Conservation (phyloP, 2,329 filamentous ascomycete species). For the Coniochaeta hoffmannii region DNA sequence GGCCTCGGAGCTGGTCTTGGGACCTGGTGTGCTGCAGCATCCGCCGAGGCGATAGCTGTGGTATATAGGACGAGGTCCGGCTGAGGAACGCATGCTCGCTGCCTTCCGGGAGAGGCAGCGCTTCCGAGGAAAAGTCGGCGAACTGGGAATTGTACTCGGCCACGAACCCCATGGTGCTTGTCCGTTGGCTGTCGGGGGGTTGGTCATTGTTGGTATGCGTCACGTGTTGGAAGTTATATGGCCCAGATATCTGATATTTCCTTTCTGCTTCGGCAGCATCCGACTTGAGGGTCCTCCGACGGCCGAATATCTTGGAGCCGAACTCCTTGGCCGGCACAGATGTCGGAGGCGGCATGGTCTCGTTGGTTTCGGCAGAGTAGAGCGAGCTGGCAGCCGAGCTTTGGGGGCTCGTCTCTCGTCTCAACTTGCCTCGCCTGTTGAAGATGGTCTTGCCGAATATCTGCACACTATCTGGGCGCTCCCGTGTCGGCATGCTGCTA, state of each 20-base stretch:
- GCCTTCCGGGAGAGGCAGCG: conserved; percentile 16
- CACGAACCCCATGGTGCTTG: conserved; percentile 32
- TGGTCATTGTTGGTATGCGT: conserved; percentile 48
- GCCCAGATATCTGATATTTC: conserved; percentile 50
- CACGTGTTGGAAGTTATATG: conserved; percentile 62
- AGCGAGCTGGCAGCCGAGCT: conserved; percentile 40
- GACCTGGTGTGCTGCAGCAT: conserved; percentile 37
- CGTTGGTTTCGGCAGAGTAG: conserved; percentile 33
- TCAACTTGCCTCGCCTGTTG: conserved; percentile 42
- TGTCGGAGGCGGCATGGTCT: conserved; percentile 14
- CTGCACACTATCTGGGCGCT: conserved; percentile 52
- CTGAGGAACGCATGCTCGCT: conserved; percentile 8
- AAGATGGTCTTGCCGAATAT: conserved; percentile 54
- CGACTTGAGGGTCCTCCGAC: conserved; percentile 32
- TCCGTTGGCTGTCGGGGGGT: conserved; percentile 29
- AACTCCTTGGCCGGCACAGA: conserved; percentile 31
- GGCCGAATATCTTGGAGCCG: conserved; percentile 42
- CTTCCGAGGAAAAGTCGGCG: conserved; percentile 40
- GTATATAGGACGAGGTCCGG: conserved; percentile 18
- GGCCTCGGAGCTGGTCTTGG: conserved; percentile 39
- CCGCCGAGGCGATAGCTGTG: conserved; percentile 21
- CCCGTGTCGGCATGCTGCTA: conserved; percentile 44
- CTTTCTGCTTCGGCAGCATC: conserved; percentile 21
- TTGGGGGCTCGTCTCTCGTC: conserved; percentile 42
- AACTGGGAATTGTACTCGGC: conserved; percentile 39